Percentiles rank a stretch among this genome's conserved stretches.
Conservation (phyloP, 371 early-diverging fungal genomes). For the Zychaea mexicana region DNA sequence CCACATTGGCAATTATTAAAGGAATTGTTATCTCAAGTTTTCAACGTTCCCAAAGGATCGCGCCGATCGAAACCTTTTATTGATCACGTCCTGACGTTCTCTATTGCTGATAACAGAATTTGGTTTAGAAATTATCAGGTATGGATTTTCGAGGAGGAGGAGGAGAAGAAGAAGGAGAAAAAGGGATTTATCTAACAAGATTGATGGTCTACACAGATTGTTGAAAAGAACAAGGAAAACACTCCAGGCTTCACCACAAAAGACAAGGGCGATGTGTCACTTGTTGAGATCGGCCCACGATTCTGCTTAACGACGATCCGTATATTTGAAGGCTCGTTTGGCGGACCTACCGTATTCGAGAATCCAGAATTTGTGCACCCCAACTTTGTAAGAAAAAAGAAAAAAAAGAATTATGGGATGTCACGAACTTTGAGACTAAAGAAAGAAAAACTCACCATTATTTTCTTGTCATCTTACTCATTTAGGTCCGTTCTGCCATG, state of each 20-base stretch:
- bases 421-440: background rate
- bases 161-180: background rate
- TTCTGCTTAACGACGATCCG: conserved; percentile 91
- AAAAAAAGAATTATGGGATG: background rate
- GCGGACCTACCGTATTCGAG: conserved; percentile 89
- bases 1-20: conserved; percentile 87
- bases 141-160: background rate
- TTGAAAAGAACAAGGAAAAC: conserved; percentile 56
- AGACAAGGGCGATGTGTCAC: conserved; percentile 72
- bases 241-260: conserved; percentile 51
- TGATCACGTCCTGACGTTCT: conserved; percentile 93
- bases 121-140: conserved; percentile 98
- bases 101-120: conserved; percentile 86
- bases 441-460: background rate
- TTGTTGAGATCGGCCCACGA: conserved; percentile 98
- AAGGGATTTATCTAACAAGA: conserved; percentile 13
- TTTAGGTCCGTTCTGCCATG: conserved; percentile 38
- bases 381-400: conserved; percentile 48
- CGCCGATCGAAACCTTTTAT: conserved; percentile 95
- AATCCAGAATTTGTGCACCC: conserved; percentile 89
- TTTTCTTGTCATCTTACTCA: background rate
- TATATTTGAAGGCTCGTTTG: conserved; percentile 94
- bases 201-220: conserved; percentile 37
- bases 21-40: conserved; percentile 88
- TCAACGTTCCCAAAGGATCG: conserved; percentile 87